Base-by-base conservation (phyloP, 371 early-diverging fungal genomes). In the Mortierella sp. region DNA sequence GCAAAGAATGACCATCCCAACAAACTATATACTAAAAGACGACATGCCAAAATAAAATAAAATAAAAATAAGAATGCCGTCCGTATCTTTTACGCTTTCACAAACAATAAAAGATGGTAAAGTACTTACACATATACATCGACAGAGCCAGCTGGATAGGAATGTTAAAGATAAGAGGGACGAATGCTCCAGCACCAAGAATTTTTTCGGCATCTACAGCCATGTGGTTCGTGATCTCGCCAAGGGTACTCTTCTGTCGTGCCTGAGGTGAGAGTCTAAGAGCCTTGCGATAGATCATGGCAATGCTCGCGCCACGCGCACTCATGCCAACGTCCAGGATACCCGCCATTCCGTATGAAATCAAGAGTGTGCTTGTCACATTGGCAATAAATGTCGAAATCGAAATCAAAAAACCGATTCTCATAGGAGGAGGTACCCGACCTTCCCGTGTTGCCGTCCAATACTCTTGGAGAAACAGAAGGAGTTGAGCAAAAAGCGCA, bases 181-280 rank as follows among this genome's bases (percentile, higher is more conserved):
- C 26, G 23, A 23, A 75, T 11, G 47, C 18, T 4, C 64, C 29
- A 21, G 63, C 70, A 14, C 64, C 64, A 11, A 71, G 21, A 68
- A 72, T 71, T 15, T 53, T 43, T 19, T 76, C 77, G 14, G 77
- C 72, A 59, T 76, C 77, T 2, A 76, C 72, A 7, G 77, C 61
- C 96, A 96, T 96, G 59, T 88, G 89, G 67, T 97, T 97, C 21
- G 94, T 94, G 67, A 97, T 96, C 71, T 92, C 81, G 9, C 85
- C 75, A 11, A 83, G 87, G n/a, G 96, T 95, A 23, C 88, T 92
- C 52, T 83, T 84, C 76, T 94, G 95, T 5, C 95, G 88, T 44
- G 94, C 88, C 11, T 85, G 81, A 69, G 91, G 95, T 26, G 95
- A 94, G 9, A 98, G 87, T 4, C 84, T 81, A 64, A 96, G 72